These are phyloP conservation scores for Ophiostoma sp. DNA, from an alignment of 2,329 filamentous ascomycete genomes.

Conservation along the genomic window DNA sequence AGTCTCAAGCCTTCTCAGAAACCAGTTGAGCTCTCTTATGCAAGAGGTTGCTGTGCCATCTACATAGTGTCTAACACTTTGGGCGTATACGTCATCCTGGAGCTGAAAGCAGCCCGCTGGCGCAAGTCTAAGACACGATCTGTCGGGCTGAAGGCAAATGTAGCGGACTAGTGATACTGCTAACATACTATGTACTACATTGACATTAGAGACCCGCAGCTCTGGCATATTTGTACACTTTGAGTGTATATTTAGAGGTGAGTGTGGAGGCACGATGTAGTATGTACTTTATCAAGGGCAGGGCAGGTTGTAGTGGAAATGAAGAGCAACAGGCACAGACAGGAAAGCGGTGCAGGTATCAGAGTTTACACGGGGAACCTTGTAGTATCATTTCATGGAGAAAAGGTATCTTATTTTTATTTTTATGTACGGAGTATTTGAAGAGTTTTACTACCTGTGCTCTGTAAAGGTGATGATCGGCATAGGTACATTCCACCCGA, in stretches of 20 bases:
- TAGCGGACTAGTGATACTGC: neutral
- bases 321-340: neutral
- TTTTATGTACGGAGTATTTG: neutral
- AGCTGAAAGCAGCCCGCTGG: neutral
- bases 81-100: slow-evolving; percentile 11
- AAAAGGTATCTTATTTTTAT: too few relatives aligned
- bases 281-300: neutral
- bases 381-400: neutral
- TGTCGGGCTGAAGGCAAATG: neutral
- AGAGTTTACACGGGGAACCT: neutral
- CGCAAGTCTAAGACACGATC: slow-evolving; percentile 8
- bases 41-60: slow-evolving; percentile 3
- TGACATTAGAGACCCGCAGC: neutral
- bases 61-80: neutral
- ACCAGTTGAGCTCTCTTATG: neutral
- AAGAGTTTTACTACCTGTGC: neutral
- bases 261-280: neutral
- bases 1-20: neutral
- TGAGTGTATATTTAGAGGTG: neutral
- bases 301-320: neutral
- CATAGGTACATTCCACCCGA: neutral
- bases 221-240: neutral
- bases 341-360: neutral
- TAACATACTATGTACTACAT: neutral
- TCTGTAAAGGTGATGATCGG: slow-evolving; percentile 1